Evolutionary conservation across 192 early-diverging fungal genomes (phyloP).

Genomic region (Coemansia sp.): DNA sequence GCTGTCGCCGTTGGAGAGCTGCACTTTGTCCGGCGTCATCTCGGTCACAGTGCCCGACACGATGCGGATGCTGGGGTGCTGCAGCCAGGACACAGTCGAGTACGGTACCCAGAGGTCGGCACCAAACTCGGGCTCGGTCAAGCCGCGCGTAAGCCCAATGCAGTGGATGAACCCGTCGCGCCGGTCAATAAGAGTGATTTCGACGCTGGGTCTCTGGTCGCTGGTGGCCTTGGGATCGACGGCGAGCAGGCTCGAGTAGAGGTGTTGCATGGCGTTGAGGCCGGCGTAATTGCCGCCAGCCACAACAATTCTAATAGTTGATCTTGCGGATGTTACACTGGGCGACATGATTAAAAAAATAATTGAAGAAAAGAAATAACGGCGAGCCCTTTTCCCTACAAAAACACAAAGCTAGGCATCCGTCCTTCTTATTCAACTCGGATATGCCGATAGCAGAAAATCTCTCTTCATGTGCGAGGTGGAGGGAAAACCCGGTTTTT

Average conservation of each 20-base stretch:
- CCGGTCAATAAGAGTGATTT: conserved; percentile 58
- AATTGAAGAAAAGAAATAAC: not conserved
- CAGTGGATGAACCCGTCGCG: conserved; percentile 58
- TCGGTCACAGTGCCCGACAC: conserved; percentile 38
- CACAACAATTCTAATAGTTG: conserved; percentile 21
- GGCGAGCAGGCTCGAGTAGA: conserved; percentile 34
- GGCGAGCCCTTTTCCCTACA: not conserved
- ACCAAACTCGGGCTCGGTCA: conserved; percentile 53
- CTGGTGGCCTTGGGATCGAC: not conserved
- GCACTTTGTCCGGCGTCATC: conserved; percentile 34
- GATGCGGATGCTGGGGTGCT: conserved; percentile 39
- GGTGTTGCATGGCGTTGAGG: conserved; percentile 24
- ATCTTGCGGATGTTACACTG: not conserved
- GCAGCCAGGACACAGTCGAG: conserved; percentile 31
- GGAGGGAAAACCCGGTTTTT: not conserved
- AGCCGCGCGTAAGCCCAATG: conserved; percentile 53
- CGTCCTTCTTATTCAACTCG: not conserved
- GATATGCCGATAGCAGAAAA: not conserved
- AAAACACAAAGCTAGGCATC: not conserved
- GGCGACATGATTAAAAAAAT: not conserved
- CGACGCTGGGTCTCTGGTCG: conserved; percentile 7
- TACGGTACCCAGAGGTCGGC: conserved; percentile 57
- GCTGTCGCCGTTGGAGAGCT: conserved; percentile 19
- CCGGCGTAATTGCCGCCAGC: conserved; percentile 51
- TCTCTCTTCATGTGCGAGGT: not conserved